Conservation (phyloP, 805 yeast genomes). For the Metschnikowia shivogae region DNA sequence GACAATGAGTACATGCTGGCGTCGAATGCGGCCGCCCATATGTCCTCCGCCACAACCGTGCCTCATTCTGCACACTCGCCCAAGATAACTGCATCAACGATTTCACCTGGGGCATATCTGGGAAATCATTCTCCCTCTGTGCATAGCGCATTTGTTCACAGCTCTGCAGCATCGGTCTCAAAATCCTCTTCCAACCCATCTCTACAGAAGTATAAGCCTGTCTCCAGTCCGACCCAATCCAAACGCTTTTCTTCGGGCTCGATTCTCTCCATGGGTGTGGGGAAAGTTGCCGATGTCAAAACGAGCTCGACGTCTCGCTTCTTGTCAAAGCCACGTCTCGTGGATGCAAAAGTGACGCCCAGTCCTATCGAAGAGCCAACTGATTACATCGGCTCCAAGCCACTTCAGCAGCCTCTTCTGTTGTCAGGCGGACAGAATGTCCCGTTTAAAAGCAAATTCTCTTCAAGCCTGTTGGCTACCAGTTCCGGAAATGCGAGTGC, state of each 20-base stretch:
- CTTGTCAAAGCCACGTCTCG: constrained; percentile 14
- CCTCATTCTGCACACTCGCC: constrained; percentile 1
- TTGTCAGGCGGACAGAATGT: constrained; percentile 1
- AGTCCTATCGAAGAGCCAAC: constrained; percentile 6
- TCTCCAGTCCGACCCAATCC: constrained; percentile 21
- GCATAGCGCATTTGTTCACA: constrained; percentile 4
- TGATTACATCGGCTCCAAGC: constrained; percentile 1
- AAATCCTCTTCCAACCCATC: constrained; percentile 4
- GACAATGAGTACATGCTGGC: constrained; percentile 10
- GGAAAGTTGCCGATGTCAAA: constrained; percentile 28
- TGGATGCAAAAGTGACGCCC: constrained; percentile 12
- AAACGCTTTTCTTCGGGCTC: constrained; percentile 37
- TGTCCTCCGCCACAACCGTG: not conserved
- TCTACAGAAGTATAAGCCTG: constrained; percentile 3
- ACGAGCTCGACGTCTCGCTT: constrained; percentile 6
- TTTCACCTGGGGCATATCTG: not conserved
- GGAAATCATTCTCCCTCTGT: not conserved
- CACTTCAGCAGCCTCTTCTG: constrained; percentile 4
- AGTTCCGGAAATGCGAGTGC: constrained; percentile 2
- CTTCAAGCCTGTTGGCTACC: constrained; percentile 11
- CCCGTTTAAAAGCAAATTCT: constrained; percentile 7
- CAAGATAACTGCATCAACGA: not conserved
- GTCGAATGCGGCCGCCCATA: constrained; percentile 3
- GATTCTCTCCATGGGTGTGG: constrained; percentile 39
- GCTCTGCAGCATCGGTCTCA: not conserved